Percentiles rank a stretch among this genome's conserved stretches.
Conservation (phyloP, 1,284 basidiomycete genomes). For the Ceratobasidium sp. region DNA sequence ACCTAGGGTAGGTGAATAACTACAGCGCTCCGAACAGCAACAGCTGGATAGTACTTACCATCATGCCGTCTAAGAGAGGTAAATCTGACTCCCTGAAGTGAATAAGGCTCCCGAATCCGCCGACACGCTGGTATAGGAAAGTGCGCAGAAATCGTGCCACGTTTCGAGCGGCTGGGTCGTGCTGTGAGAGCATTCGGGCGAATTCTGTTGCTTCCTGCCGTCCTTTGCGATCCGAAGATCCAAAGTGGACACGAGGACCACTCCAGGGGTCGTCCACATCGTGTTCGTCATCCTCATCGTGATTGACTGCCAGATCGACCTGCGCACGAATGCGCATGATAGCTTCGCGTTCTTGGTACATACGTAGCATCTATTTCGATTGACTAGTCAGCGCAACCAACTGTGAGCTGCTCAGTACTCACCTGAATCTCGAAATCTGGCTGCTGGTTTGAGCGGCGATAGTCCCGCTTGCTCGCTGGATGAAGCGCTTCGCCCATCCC, state of each 20-base stretch:
- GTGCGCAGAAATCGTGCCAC: neutral
- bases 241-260: no score
- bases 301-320: neutral
- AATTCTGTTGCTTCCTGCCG: no score
- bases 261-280: no score
- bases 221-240: no score
- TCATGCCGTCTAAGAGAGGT: neutral
- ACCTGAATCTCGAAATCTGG: neutral
- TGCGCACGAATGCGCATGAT: neutral
- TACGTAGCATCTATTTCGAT: neutral
- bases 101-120: neutral
- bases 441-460: neutral
- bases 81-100: neutral
- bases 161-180: neutral
- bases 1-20: neutral
- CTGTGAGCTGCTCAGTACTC: no score
- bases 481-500: neutral
- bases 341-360: slow-evolving; percentile 1
- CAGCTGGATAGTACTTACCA: neutral
- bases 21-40: no score
- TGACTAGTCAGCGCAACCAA: neutral
- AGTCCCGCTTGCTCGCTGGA: slow-evolving; percentile 15
- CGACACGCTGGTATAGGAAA: neutral
- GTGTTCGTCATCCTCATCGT: neutral
- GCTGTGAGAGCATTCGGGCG: no score